These are phyloP conservation scores for Cladosporium sp. DNA, from an alignment of 2,329 filamentous ascomycete species.

Conservation along the genomic window DNA sequence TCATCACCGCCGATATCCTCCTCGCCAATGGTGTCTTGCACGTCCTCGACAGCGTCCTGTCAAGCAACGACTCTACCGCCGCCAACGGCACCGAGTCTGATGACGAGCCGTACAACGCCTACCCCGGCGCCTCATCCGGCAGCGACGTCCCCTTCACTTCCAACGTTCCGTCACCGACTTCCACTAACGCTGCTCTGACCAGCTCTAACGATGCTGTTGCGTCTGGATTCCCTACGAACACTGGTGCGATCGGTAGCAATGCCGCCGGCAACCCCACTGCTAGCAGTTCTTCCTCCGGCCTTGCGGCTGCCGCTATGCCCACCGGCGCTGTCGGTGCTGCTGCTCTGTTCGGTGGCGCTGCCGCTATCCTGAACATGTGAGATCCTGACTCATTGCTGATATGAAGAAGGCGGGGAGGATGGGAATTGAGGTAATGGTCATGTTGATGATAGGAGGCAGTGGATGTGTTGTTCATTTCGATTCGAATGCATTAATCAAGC, in stretches of 20 bases:
- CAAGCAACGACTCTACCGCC: conserved; percentile 36
- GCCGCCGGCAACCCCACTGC: conserved; percentile 10
- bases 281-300: conserved; percentile 15
- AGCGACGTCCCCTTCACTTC: conserved; percentile 53
- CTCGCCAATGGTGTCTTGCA: conserved; percentile 46
- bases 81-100: conserved; percentile 41
- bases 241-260: conserved; percentile 3
- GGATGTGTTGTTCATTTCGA: no score
- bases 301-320: conserved; percentile 29
- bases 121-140: conserved; percentile 46
- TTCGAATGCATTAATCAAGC: no score
- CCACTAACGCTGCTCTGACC: conserved; percentile 27
- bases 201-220: conserved; percentile 30
- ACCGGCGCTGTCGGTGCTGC: conserved; percentile 44
- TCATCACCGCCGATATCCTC: conserved; percentile 40
- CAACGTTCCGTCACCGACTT: conserved; percentile 46
- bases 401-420: background rate
- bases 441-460: no score
- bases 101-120: conserved; percentile 42
- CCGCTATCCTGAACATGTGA: conserved; percentile 24
- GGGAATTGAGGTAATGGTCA: background rate
- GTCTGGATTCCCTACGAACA: conserved; percentile 20
- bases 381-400: no score
- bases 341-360: conserved; percentile 46
- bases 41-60: conserved; percentile 54